Base-by-base conservation (phyloP, 306 rosid genomes). In the Ziziphus jujuba region DNA sequence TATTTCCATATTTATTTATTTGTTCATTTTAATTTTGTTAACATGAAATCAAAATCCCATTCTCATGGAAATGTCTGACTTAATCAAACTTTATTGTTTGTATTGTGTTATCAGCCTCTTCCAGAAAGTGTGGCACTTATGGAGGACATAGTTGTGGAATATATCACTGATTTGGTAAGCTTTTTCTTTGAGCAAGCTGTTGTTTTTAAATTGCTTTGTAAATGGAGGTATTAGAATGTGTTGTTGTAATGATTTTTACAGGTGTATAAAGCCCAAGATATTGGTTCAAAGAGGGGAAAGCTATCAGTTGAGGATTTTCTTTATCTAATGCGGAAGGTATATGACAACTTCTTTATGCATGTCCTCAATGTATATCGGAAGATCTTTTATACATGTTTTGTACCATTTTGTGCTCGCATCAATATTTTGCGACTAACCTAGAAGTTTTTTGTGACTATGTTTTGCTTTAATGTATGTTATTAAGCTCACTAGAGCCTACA, bases 191-290 rank as follows among this genome's bases (percentile, higher is more conserved):
- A 19, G 70, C 43, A 60, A 11, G 34, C 36, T 21, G 16, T 17
- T 58, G 3, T 31, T 16, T 53, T 25, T 48, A 36, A 36, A 47
- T 25, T 63, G 11, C 16, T 28, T 28, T 28, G 36, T 5, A 43
- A 43, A 68, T 16, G 17, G 22, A 59, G 75, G 31, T 35, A 31
- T n/a, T 64, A 21, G 77, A 60, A 38, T 60, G n/a, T 48, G 64
- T 50, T 50, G 38, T 17, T 83, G 48, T 31, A 68, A 10, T 40
- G 33, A 28, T 22, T 52, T n/a, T 6, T 82, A 60, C 67, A 93
- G 97, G 91, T 88, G 20, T 92, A 90, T 76, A 90, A 88, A 84
- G 98, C 96, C 58, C 96, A 90, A 81, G 97, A 93, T 75, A 84
- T 80, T 75, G 96, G 98, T 72, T 88, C 97, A 13, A 89, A 79